Evolutionary conservation across 805 yeast genomes (phyloP).

Genomic region (Wickerhamiella musiphila): DNA sequence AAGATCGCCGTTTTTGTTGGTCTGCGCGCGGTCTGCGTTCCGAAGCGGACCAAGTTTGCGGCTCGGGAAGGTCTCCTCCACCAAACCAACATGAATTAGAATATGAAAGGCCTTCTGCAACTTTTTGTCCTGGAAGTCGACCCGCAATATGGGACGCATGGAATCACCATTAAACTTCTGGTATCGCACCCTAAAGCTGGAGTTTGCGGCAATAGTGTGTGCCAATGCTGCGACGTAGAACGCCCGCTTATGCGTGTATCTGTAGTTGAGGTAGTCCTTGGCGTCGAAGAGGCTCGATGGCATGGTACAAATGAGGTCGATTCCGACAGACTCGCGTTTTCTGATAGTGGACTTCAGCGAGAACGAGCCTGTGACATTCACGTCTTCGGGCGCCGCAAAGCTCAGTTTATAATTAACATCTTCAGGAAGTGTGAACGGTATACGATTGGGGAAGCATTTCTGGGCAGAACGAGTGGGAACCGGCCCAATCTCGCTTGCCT

Average conservation of each 20-base stretch:
- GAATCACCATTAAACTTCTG: conserved; percentile 59
- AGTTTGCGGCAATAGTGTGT: conserved; percentile 34
- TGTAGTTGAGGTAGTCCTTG: conserved; percentile 78
- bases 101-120: conserved; percentile 38
- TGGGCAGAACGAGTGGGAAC: conserved; percentile 2
- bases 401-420: conserved; percentile 44
- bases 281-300: conserved; percentile 57
- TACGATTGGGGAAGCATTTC: neutral
- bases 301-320: conserved; percentile 74
- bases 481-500: conserved; percentile 6
- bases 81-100: conserved; percentile 57
- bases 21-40: conserved; percentile 47
- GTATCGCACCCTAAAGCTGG: conserved; percentile 40
- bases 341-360: conserved; percentile 69
- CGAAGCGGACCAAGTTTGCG: conserved; percentile 64
- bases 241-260: conserved; percentile 79
- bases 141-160: conserved; percentile 53
- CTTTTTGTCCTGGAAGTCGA: conserved; percentile 21
- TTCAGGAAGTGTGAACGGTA: conserved; percentile 4
- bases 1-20: too few species aligned
- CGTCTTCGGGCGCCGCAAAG: conserved; percentile 50
- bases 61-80: conserved; percentile 49
- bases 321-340: conserved; percentile 43
- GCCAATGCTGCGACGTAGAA: conserved; percentile 72
- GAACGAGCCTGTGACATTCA: conserved; percentile 75